phyloP scores from a whole-genome alignment of 2,329 filamentous ascomycete species.

The Scolecobasidium constrictum region DNA sequence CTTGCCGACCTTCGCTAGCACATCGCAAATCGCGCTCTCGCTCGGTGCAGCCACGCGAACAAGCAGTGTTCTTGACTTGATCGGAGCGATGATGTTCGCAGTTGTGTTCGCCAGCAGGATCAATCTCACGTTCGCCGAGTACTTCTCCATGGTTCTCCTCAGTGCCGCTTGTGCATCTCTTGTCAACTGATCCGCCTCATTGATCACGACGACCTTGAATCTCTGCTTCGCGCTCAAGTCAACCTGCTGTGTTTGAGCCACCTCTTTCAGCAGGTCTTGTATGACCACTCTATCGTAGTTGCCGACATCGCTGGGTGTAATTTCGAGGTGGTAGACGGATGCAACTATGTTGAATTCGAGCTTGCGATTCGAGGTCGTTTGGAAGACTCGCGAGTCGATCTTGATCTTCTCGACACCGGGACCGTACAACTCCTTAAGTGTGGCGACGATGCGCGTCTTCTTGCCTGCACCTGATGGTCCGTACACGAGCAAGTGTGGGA shows the following conservation, averaged over 20 bases:
- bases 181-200: slow-evolving; percentile 90
- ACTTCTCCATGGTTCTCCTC: slow-evolving; percentile 97
- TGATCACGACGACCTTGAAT: slow-evolving; percentile 99
- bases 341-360: slow-evolving; percentile 98
- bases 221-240: slow-evolving; percentile 79
- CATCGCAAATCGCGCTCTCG: slow-evolving; percentile 71
- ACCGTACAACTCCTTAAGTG: slow-evolving; percentile 87
- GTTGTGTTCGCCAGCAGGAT: slow-evolving; percentile 94
- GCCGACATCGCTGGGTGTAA: slow-evolving; percentile 92
- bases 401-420: slow-evolving; percentile 99
- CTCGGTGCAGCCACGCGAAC: slow-evolving; percentile 86
- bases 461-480: slow-evolving; percentile 94
- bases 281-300: slow-evolving; percentile 94
- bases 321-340: slow-evolving; percentile 95
- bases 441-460: slow-evolving; percentile 93
- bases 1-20: slow-evolving; percentile 58
- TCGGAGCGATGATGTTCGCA: slow-evolving; percentile 98
- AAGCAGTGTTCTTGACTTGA: slow-evolving; percentile 80
- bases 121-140: slow-evolving; percentile 84
- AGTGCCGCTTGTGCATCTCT: slow-evolving; percentile 92
- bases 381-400: slow-evolving; percentile 94
- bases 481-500: slow-evolving; percentile 94
- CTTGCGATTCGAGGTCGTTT: slow-evolving; percentile 90
- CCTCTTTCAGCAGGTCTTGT: slow-evolving; percentile 92
- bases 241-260: slow-evolving; percentile 98